Conservation (phyloP, 2,329 filamentous ascomycete genomes). For the Grosmannia penicillata region DNA sequence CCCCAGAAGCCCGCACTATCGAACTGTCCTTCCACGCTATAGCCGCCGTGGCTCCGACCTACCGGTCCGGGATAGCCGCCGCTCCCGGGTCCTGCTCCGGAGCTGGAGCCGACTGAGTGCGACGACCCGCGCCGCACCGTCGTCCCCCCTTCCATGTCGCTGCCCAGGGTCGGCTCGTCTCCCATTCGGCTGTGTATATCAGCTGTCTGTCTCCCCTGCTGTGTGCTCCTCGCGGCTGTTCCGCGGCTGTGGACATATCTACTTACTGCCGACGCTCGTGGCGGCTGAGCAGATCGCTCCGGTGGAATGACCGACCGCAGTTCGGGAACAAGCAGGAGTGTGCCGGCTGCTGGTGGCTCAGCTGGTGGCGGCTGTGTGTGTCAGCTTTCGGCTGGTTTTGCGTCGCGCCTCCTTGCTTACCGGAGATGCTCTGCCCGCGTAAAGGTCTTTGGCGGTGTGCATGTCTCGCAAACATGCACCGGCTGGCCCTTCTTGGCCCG, state of each 20-base stretch:
- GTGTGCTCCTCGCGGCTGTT: too few species aligned
- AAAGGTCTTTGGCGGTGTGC: background rate
- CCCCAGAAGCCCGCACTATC: too few species aligned
- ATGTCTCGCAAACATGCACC: background rate
- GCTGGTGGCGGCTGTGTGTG: background rate
- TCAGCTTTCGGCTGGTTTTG: background rate
- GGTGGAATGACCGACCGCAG: constrained; percentile 1
- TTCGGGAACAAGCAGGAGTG: background rate
- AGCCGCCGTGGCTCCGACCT: background rate
- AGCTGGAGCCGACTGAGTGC: background rate
- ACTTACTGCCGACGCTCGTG: constrained; percentile 2
- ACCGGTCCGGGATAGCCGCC: too few species aligned
- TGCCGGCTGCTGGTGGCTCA: background rate
- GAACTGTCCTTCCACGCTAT: background rate
- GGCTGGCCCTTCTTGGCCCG: constrained; percentile 1
- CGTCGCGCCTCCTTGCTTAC: background rate
- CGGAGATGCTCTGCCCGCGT: constrained; percentile 1
- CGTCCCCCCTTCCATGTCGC: background rate
- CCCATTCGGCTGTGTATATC: background rate
- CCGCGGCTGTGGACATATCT: too few species aligned
- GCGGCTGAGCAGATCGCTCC: background rate
- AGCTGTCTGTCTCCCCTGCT: background rate
- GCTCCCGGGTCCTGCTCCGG: too few species aligned
- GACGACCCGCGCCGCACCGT: background rate
- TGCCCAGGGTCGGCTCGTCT: background rate